Conservation (phyloP, 805 yeast species). For the Brettanomyces anomalus region DNA sequence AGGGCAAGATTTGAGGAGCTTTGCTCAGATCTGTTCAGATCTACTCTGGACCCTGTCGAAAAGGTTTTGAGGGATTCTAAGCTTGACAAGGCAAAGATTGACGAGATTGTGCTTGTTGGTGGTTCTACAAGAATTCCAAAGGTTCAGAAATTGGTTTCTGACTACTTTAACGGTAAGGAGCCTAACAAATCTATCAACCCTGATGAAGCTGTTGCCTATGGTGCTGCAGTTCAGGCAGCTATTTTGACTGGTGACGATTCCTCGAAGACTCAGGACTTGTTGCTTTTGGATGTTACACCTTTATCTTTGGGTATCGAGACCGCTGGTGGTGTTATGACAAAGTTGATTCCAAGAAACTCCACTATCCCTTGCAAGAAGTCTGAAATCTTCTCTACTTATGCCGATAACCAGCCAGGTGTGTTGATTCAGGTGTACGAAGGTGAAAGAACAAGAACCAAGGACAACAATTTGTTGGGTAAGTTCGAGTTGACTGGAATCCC, state of each 20-base stretch:
- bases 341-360: conserved; percentile 96
- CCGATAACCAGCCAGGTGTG: conserved; percentile 98
- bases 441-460: conserved; percentile 95
- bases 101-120: conserved; percentile 93
- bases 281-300: conserved; percentile 94
- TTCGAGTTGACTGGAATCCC: conserved; percentile 95
- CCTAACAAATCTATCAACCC: conserved; percentile 96
- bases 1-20: conserved; percentile 98
- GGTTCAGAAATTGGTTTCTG: conserved; percentile 90
- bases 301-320: conserved; percentile 96
- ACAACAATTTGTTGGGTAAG: conserved; percentile 94
- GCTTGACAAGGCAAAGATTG: conserved; percentile 79
- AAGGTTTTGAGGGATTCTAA: conserved; percentile 87
- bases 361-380: conserved; percentile 97
- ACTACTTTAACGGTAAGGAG: conserved; percentile 95
- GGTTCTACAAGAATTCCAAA: conserved; percentile 98
- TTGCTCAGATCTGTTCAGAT: conserved; percentile 89
- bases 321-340: conserved; percentile 99
- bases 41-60: conserved; percentile 92
- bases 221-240: conserved; percentile 99
- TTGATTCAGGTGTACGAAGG: conserved; percentile 96
- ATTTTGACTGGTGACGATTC: conserved; percentile 93
- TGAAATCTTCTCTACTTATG: conserved; percentile 91
- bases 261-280: conserved; percentile 86
- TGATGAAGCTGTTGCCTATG: conserved; percentile 98